Evolutionary conservation across 1,139 yeast genomes (phyloP), one percentile per base, ranked within the genome.

Genomic region (Zygoascus sp.): DNA sequence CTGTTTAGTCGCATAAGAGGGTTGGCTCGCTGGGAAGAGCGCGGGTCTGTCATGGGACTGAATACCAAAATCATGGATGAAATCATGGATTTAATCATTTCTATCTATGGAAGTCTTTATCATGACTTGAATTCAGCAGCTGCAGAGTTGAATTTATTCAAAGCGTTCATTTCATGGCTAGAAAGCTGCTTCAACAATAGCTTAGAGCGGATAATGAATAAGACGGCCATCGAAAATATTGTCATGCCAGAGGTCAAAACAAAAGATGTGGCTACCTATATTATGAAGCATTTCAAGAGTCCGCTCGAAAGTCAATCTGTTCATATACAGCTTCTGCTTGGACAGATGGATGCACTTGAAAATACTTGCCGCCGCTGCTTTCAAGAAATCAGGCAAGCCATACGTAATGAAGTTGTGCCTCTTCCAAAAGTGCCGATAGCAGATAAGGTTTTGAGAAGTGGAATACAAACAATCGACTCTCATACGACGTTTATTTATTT

Each of bases 111-210:
- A 50, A 41, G 55, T 10, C 58, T 72, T 2, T 75, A 74, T 56
- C 63, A 63, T 20, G 63, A 70, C 23, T 68, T 79, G 34, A 68
- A 79, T 73, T 72, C 68, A 28, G 54, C 78, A 19, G 75, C 76
- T 54, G 72, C 73, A 30, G 86, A 81, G 51, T 79, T 75, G 52
- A 68, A 69, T 36, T 60, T 70, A 32, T 81, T 79, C 62, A 72
- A 70, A 42, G 68, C 75, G 32, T 80, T 77, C 52, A 61, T 79
- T 15, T 63, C 68, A 3, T 81, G 64, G 64, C 45, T 60, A 32
- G 60, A 58, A 19, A 49, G 57, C 34, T 41, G 49, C 6, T 58
- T 50, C 46, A 59, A 58, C 38, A 53, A 49, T 6, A 44, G 49
- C 15, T 53, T 60, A 4, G 56, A 52, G 13, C 43, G 55, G 9